Conservation (phyloP, 257 asterid genomes). For the Datura wrightii region DNA sequence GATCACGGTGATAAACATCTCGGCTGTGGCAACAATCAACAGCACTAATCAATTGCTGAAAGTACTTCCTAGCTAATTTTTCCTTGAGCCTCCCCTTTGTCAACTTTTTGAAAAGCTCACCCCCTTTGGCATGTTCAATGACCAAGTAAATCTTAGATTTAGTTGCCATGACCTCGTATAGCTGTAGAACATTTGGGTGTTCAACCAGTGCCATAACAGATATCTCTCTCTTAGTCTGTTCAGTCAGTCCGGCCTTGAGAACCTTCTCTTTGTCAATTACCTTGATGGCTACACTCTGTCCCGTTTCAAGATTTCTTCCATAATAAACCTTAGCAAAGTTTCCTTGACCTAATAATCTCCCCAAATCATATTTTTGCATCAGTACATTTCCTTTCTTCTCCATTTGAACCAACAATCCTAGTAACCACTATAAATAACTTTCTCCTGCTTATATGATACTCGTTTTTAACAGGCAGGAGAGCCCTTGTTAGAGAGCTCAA, state of each 20-base stretch:
- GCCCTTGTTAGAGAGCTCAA: constrained; percentile 38
- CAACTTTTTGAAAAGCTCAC: constrained; percentile 77
- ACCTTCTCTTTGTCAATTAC: constrained; percentile 79
- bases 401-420: constrained; percentile 41
- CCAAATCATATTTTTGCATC: constrained; percentile 76
- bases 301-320: constrained; percentile 66
- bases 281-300: constrained; percentile 80
- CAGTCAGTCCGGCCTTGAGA: constrained; percentile 60
- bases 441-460: constrained; percentile 18
- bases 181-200: constrained; percentile 62
- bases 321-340: constrained; percentile 81
- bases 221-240: constrained; percentile 81
- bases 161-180: constrained; percentile 85
- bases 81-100: constrained; percentile 72
- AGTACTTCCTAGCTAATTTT: constrained; percentile 63
- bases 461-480: constrained; percentile 29
- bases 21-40: constrained; percentile 66
- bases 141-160: constrained; percentile 74
- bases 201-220: constrained; percentile 70
- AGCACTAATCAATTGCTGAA: constrained; percentile 72
- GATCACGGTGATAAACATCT: constrained; percentile 83
- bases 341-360: constrained; percentile 86
- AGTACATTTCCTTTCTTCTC: constrained; percentile 61
- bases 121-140: constrained; percentile 84
- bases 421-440: constrained; percentile 9